Conservation (phyloP, 176 grass and related monocot genomes). For the Rhipidocladum racemiflorum region DNA sequence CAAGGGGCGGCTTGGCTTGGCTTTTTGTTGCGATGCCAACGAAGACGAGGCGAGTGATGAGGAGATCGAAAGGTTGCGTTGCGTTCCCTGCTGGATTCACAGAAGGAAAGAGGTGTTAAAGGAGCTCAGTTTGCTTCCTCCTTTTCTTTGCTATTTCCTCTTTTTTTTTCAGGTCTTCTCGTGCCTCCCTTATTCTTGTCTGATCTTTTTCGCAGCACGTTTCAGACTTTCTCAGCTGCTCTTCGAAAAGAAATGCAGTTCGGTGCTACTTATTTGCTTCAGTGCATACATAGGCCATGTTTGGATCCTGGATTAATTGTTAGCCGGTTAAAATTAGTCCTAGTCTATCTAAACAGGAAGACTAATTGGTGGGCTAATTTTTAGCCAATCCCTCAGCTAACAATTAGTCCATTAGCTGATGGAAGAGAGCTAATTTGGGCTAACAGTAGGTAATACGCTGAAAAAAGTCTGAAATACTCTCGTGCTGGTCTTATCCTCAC, state of each 20-base stretch:
- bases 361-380: too few species aligned
- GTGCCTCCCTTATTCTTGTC: neutral
- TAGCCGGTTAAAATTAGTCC: too few species aligned
- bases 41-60: neutral
- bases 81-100: neutral
- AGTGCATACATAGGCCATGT: neutral
- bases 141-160: neutral
- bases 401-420: too few species aligned
- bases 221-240: neutral
- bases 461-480: too few species aligned
- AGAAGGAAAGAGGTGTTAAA: neutral
- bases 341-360: too few species aligned
- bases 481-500: too few species aligned
- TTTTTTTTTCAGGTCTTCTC: neutral
- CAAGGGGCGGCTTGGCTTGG: neutral
- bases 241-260: neutral
- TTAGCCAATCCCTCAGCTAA: too few species aligned
- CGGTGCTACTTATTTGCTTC: neutral
- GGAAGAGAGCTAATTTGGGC: too few species aligned
- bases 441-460: too few species aligned
- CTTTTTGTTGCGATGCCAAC: neutral
- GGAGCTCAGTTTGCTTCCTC: neutral
- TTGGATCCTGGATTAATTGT: too few species aligned
- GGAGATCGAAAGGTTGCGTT: neutral
- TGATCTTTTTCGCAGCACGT: neutral